Conservation (phyloP, 768 basidiomycete genomes). For the Mycena metata region DNA sequence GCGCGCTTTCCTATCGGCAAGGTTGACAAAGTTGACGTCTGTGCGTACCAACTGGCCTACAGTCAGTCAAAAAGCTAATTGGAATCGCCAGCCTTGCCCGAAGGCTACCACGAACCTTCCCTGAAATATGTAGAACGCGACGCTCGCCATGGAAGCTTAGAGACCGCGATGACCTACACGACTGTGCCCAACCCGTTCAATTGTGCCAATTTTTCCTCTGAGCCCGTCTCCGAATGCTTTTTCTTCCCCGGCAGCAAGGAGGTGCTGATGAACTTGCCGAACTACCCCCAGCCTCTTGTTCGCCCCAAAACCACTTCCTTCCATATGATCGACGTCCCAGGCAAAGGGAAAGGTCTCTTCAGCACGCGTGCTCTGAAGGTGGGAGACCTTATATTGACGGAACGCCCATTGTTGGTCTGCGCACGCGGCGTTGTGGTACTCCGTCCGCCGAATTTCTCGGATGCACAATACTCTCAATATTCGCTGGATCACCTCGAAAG, state of each 20-base stretch:
- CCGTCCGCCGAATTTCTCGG: background rate
- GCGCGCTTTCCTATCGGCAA: slow-evolving; percentile 1
- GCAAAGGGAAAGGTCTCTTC: slow-evolving; percentile 49
- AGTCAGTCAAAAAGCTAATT: too few relatives aligned
- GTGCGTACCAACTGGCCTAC: background rate
- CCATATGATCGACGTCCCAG: slow-evolving; percentile 32
- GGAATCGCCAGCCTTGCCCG: background rate
- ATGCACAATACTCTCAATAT: slow-evolving; percentile 4
- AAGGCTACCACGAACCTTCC: background rate
- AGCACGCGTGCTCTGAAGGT: slow-evolving; percentile 46
- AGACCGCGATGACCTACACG: slow-evolving; percentile 3
- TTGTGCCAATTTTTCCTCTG: background rate
- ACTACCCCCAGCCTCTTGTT: slow-evolving; percentile 34
- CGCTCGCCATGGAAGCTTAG: background rate
- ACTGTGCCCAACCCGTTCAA: background rate
- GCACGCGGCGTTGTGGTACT: slow-evolving; percentile 33
- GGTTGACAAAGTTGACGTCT: slow-evolving; percentile 3
- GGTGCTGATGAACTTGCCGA: slow-evolving; percentile 29
- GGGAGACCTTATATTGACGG: slow-evolving; percentile 52
- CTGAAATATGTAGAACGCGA: background rate
- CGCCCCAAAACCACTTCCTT: slow-evolving; percentile 15
- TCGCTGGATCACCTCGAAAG: slow-evolving; percentile 40
- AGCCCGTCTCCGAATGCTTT: slow-evolving; percentile 30
- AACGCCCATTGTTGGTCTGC: slow-evolving; percentile 52
- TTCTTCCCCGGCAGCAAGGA: slow-evolving; percentile 33